Percentiles rank a stretch among this genome's conserved stretches.
These are phyloP conservation scores for Metschnikowia santaceciliae DNA, from an alignment of 805 yeast genomes.

Conservation along the genomic window DNA sequence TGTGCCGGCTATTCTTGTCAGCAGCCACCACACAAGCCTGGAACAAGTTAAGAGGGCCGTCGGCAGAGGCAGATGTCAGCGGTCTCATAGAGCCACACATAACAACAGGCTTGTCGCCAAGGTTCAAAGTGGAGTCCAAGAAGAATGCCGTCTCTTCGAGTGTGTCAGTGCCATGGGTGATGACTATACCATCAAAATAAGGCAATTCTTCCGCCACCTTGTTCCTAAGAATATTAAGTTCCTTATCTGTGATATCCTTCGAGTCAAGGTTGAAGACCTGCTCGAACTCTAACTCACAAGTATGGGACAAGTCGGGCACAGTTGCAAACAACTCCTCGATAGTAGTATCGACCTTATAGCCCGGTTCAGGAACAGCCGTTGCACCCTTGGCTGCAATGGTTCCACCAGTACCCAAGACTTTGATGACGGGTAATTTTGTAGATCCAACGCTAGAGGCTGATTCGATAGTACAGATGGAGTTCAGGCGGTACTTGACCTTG, in stretches of 20 bases:
- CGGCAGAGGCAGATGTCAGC: slow-evolving; percentile 63
- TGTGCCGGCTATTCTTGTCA: slow-evolving; percentile 42
- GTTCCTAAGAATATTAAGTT: slow-evolving; percentile 43
- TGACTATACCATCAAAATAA: slow-evolving; percentile 54
- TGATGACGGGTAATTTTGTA: slow-evolving; percentile 31
- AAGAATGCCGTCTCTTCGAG: slow-evolving; percentile 67
- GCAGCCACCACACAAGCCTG: slow-evolving; percentile 67
- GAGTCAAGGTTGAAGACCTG: slow-evolving; percentile 63
- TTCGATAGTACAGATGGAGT: slow-evolving; percentile 23
- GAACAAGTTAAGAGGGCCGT: slow-evolving; percentile 69
- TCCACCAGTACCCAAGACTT: slow-evolving; percentile 57
- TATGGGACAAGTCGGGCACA: slow-evolving; percentile 52
- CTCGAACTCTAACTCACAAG: slow-evolving; percentile 57
- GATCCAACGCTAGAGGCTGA: slow-evolving; percentile 17
- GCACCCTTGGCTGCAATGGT: slow-evolving; percentile 55
- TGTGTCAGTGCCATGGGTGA: slow-evolving; percentile 71
- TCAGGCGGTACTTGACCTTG: slow-evolving; percentile 33
- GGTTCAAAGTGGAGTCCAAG: slow-evolving; percentile 45
- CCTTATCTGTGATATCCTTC: slow-evolving; percentile 47
- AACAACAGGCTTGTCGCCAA: slow-evolving; percentile 49
- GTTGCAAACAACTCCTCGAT: slow-evolving; percentile 33
- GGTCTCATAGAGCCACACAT: slow-evolving; percentile 77
- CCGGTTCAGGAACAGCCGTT: slow-evolving; percentile 47
- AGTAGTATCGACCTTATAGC: slow-evolving; percentile 50
- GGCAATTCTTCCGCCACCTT: slow-evolving; percentile 44